Base-by-base conservation (phyloP, 257 asterid species). In the Oldenlandia corymbosa region DNA sequence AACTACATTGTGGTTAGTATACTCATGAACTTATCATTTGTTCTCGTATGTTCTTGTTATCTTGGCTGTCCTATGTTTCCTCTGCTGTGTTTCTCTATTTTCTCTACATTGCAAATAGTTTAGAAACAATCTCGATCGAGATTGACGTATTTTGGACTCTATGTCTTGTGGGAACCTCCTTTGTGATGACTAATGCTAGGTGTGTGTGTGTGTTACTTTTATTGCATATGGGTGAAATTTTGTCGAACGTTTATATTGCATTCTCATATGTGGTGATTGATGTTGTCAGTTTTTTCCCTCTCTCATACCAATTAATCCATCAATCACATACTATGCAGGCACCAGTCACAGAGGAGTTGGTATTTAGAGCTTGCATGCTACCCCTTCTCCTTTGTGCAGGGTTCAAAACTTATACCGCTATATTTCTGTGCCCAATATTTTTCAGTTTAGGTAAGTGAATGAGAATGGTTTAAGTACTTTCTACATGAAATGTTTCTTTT, bases 291-390 rank as follows among this genome's bases (percentile, higher is more conserved):
- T 12, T 49, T 0, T 26, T 28, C 28, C 8, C 10, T 53, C 17
- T 16, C 17, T 49, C 42, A n/a, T 61, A 27, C 49, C 60, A 42
- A 41, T 14, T 65, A 51, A 47, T 60, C 59, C 26, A n/a, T 68
- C 51, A 68, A 54, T 64, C 54, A 43, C 55, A 41, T 68, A 71
- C 60, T 50, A 54, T 62, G 67, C 91, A 90, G 99, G 99, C 95
- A 46, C 99, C 99, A 61, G 73, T 93, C 57, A 82, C 97, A 0
- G 97, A 93, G 75, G 99, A 93, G 77, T 73, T 93, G 86, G 95
- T 93, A 31, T 93, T 93, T 77, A 87, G 99, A 80, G 95, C 99
- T 56, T 93, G 94, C 73, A 93, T 93, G 97, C 78, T 87, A 66
- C 88, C 99, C 53, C 80, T 93, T 83, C 94, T 93, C 58, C 78